Conservation (phyloP, 768 basidiomycete species). For the Lactarius quietus region DNA sequence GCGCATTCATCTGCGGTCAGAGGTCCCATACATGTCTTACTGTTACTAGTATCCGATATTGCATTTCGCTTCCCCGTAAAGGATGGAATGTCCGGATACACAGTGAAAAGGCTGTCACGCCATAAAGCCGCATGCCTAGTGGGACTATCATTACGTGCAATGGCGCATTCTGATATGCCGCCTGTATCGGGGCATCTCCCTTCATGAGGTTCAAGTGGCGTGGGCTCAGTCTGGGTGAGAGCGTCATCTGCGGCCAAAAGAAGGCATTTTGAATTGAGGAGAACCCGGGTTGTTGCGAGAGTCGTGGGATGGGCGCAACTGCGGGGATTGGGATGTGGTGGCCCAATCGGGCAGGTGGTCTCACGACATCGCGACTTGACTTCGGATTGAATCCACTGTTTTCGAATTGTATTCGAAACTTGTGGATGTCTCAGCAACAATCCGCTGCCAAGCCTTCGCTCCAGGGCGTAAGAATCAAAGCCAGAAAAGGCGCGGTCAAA, state of each 20-base stretch:
- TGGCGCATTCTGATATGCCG: background rate
- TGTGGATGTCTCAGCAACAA: slow-evolving; percentile 93
- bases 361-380: background rate
- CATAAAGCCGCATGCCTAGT: slow-evolving; percentile 8
- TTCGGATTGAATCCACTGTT: slow-evolving; percentile 22
- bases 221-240: background rate
- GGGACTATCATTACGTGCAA: background rate
- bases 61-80: background rate
- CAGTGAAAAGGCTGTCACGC: no score
- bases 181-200: background rate
- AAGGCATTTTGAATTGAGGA: background rate
- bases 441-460: slow-evolving; percentile 82
- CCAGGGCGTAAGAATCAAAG: slow-evolving; percentile 90
- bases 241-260: background rate
- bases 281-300: background rate
- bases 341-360: slow-evolving; percentile 5
- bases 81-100: no score
- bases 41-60: background rate
- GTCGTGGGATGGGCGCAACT: background rate
- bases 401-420: slow-evolving; percentile 38
- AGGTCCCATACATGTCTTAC: slow-evolving; percentile 4
- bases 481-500: slow-evolving; percentile 89
- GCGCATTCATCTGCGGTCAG: background rate
- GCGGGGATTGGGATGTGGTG: background rate
- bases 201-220: background rate